Evolutionary conservation across 345 rosid genomes (phyloP).

Genomic region (Dovyalis caffra): DNA sequence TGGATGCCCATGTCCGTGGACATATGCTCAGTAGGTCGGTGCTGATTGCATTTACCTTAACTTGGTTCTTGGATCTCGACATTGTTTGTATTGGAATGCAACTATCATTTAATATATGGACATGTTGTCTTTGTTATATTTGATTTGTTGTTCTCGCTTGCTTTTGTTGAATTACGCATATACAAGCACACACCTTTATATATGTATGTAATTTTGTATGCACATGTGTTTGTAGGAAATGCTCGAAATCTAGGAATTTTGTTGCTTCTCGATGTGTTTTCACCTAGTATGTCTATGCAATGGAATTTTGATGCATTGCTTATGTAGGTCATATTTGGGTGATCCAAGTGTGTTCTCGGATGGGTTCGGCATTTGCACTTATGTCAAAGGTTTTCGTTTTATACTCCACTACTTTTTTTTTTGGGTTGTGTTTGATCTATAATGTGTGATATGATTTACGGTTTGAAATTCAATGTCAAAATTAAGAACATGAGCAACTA

Average conservation of each 20-base stretch:
- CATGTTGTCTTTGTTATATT: not conserved
- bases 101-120: not conserved
- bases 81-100: not conserved
- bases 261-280: not conserved
- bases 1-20: not conserved
- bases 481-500: no score
- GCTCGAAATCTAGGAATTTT: not conserved
- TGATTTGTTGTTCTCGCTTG: not conserved
- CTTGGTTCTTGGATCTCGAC: not conserved
- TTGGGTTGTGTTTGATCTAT: no score
- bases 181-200: not conserved
- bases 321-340: slow-evolving; percentile 58
- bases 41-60: not conserved
- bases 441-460: no score
- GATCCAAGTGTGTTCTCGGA: slow-evolving; percentile 30
- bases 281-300: not conserved
- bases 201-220: not conserved
- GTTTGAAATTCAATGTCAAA: no score
- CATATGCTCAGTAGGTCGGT: not conserved
- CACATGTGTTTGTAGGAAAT: not conserved
- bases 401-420: no score
- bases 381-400: no score
- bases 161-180: not conserved
- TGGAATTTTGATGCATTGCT: slow-evolving; percentile 19
- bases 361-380: no score